Base-by-base conservation (phyloP, 164 flowering plant genomes). In the Nymphaea colorata region DNA sequence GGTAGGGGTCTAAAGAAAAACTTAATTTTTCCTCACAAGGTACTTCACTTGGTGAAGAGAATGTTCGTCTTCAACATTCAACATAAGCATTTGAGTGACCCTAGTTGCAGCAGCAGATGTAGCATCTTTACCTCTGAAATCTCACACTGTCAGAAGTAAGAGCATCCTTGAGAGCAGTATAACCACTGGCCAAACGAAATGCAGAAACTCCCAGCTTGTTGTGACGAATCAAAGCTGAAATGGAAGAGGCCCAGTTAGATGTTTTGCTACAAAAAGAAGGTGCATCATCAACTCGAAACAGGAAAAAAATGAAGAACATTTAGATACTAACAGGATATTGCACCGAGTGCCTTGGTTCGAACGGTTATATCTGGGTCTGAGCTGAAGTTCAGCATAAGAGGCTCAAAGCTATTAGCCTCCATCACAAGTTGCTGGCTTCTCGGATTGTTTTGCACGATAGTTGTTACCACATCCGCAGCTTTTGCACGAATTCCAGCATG, bases 371-470 rank as follows among this genome's bases (percentile, higher is more conserved):
- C 96, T 53, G 95, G 81, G 71, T 94, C 99, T 41, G 96, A 88
- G 8, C 79, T 76, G 73, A 94, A 88, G 72, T 89, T 89, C 43
- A 79, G 64, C 16, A 94, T 77, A 11, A 91, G 87, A 63, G 86
- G 82, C 66, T 88, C 96, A 6, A 94, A 72, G 36, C 99, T 97
- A 80, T 91, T 94, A 43, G 95, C 93, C 76, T 91, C 99, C 97
- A 94, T 94, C 8, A 94, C 99, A 66, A 94, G 74, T 70, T 94
- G 92, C 69, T 91, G 99, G 74, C 97, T 88, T 70, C 62, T 78
- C 2, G 96, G 97, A 66, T 94, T 94, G 80, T 94, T 94, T 77
- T 94, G 99, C 66, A 91, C 99, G 53, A 94, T 82, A 14, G 97
- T 94, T 59, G 87, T 85, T 5, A 94, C 87, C 65, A 94, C 97